These are phyloP conservation scores for Hyphopichia khmerensis DNA, from an alignment of 1,139 yeast genomes.

Conservation along the genomic window DNA sequence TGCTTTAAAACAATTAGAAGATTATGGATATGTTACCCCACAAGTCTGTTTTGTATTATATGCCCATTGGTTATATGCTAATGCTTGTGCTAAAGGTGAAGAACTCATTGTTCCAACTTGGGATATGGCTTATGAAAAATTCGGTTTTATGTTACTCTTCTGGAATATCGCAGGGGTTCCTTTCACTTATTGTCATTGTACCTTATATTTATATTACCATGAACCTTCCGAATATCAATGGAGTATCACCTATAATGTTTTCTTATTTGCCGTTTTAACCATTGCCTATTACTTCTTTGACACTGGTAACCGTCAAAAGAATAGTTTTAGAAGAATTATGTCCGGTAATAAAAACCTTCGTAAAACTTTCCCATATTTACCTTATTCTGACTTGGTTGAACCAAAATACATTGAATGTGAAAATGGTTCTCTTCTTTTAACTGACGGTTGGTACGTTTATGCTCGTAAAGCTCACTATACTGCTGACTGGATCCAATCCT, in stretches of 20 bases:
- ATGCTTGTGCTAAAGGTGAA: constrained; percentile 97
- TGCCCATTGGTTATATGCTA: constrained; percentile 94
- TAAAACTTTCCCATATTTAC: constrained; percentile 91
- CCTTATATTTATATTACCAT: constrained; percentile 77
- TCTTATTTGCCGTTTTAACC: constrained; percentile 56
- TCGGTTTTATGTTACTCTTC: constrained; percentile 95
- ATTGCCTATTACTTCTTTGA: constrained; percentile 90
- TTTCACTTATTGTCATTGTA: constrained; percentile 93
- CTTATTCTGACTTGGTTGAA: constrained; percentile 74
- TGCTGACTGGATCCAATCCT: constrained; percentile 85
- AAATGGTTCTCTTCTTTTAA: constrained; percentile 78
- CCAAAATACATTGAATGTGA: constrained; percentile 84
- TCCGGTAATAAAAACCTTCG: constrained; percentile 76
- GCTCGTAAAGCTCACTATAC: constrained; percentile 96
- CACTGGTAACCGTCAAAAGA: constrained; percentile 93
- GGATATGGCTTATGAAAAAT: constrained; percentile 99
- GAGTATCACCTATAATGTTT: constrained; percentile 58
- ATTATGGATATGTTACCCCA: constrained; percentile 74
- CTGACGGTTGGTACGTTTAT: constrained; percentile 91
- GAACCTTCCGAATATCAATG: constrained; percentile 79
- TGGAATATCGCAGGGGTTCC: constrained; percentile 99
- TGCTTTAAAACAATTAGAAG: constrained; percentile 74
- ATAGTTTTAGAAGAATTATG: constrained; percentile 82
- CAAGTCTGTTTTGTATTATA: constrained; percentile 72
- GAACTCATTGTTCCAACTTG: constrained; percentile 96